Conservation (phyloP, 2,329 filamentous ascomycete genomes). For the Claviceps fusiformis region DNA sequence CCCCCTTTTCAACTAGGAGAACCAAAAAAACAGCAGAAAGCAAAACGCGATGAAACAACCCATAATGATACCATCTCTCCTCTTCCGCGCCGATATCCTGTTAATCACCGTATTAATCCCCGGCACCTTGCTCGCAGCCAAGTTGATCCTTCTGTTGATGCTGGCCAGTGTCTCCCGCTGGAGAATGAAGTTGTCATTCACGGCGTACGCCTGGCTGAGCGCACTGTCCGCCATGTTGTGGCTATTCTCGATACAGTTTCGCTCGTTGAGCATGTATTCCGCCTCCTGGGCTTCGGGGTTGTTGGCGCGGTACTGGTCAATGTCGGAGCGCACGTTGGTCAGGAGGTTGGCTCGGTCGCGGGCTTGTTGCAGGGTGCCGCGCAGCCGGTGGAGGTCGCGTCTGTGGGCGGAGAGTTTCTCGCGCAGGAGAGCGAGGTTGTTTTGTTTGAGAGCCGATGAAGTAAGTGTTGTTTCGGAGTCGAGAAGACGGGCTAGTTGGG, state of each 20-base stretch:
- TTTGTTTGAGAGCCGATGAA: slow-evolving; percentile 90
- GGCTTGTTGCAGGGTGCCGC: slow-evolving; percentile 57
- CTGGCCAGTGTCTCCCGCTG: slow-evolving; percentile 80
- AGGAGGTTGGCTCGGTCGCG: slow-evolving; percentile 84
- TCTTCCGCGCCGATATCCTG: slow-evolving; percentile 87
- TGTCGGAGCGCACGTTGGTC: slow-evolving; percentile 81
- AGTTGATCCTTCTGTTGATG: slow-evolving; percentile 81
- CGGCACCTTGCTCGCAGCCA: slow-evolving; percentile 80
- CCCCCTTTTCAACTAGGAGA: slow-evolving; percentile 26
- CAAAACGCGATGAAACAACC: slow-evolving; percentile 85
- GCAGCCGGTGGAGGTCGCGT: slow-evolving; percentile 66
- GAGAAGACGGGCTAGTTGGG: slow-evolving; percentile 74
- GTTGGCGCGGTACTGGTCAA: slow-evolving; percentile 70
- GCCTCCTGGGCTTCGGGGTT: slow-evolving; percentile 77
- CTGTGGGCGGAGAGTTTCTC: slow-evolving; percentile 82
- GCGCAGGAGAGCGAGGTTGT: slow-evolving; percentile 81
- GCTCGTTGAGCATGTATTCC: slow-evolving; percentile 94
- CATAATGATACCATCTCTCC: slow-evolving; percentile 88
- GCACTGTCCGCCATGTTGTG: slow-evolving; percentile 83
- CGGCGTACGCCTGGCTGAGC: slow-evolving; percentile 87
- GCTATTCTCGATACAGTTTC: slow-evolving; percentile 72
- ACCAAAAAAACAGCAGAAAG: slow-evolving; percentile 73
- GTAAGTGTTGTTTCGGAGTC: slow-evolving; percentile 82
- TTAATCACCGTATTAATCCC: slow-evolving; percentile 86
- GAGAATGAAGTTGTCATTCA: slow-evolving; percentile 78